phyloP scores from a whole-genome alignment of 2,329 filamentous ascomycete species.

The Sclerotinia subarctica region DNA sequence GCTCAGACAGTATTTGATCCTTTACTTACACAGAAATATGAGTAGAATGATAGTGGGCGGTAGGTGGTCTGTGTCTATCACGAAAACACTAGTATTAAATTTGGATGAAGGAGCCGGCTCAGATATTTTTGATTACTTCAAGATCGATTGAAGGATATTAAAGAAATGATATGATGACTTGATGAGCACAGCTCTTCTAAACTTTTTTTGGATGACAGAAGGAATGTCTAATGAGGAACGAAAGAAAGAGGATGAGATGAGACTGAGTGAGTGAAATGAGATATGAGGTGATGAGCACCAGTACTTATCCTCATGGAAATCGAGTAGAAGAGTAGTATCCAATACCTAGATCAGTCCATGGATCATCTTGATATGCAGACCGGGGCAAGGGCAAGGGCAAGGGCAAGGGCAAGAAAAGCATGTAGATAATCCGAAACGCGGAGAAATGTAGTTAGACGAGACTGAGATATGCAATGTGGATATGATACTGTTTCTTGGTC shows the following conservation, averaged over 20 bases:
- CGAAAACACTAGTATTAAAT: constrained; percentile 33
- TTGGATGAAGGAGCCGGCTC: constrained; percentile 37
- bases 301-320: constrained; percentile 35
- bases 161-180: constrained; percentile 34
- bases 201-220: constrained; percentile 29
- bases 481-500: constrained; percentile 38
- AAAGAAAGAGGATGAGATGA: constrained; percentile 33
- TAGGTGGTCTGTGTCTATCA: constrained; percentile 24
- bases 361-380: neutral
- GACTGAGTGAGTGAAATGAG: constrained; percentile 26
- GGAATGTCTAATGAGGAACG: constrained; percentile 32
- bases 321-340: constrained; percentile 19
- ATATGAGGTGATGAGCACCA: constrained; percentile 13
- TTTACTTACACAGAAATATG: constrained; percentile 30
- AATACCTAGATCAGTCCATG: constrained; percentile 15
- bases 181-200: constrained; percentile 35
- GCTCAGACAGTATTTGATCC: neutral
- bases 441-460: constrained; percentile 26
- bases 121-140: constrained; percentile 23
- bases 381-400: neutral
- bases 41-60: constrained; percentile 18
- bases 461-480: constrained; percentile 22
- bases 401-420: constrained; percentile 7
- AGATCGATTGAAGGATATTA: constrained; percentile 28
- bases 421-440: constrained; percentile 35